These are phyloP conservation scores for Conidiobolus incongruus DNA, from an alignment of 371 early-diverging fungal species.

Conservation along the genomic window DNA sequence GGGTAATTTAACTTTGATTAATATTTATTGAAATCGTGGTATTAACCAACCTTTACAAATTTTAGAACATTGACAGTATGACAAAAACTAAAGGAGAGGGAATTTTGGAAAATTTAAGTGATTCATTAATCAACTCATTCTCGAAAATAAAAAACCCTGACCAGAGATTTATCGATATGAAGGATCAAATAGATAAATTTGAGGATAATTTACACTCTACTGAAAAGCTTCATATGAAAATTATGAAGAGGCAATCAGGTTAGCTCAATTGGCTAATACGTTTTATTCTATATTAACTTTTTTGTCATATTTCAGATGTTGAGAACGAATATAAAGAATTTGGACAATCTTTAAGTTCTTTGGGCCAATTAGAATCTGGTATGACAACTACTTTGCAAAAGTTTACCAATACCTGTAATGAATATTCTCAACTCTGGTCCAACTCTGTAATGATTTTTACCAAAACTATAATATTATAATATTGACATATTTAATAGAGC, in stretches of 20 bases:
- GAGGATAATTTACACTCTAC: conserved; percentile 59
- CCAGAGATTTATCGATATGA: conserved; percentile 56
- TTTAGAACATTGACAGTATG: conserved; percentile 5
- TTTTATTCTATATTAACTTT: neutral
- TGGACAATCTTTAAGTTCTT: conserved; percentile 33
- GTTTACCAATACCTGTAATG: conserved; percentile 33
- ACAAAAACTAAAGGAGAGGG: conserved; percentile 19
- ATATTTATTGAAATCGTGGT: conserved; percentile 10
- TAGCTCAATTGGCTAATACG: neutral
- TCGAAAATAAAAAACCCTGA: conserved; percentile 75
- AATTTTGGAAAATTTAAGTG: conserved; percentile 73
- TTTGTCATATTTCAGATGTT: conserved; percentile 23
- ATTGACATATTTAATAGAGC: conserved; percentile 9
- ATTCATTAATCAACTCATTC: conserved; percentile 73
- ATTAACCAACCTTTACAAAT: conserved; percentile 6
- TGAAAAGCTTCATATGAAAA: conserved; percentile 47
- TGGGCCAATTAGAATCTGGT: conserved; percentile 66
- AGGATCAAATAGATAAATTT: conserved; percentile 49
- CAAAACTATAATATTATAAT: neutral
- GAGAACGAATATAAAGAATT: conserved; percentile 60
- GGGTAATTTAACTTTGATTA: conserved; percentile 14
- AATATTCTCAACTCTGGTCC: conserved; percentile 10
- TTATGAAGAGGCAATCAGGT: conserved; percentile 53
- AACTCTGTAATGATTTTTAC: too few relatives aligned
- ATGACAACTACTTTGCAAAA: conserved; percentile 31